Evolutionary conservation across 306 rosid species (phyloP).

Genomic region (Sindora glabra): DNA sequence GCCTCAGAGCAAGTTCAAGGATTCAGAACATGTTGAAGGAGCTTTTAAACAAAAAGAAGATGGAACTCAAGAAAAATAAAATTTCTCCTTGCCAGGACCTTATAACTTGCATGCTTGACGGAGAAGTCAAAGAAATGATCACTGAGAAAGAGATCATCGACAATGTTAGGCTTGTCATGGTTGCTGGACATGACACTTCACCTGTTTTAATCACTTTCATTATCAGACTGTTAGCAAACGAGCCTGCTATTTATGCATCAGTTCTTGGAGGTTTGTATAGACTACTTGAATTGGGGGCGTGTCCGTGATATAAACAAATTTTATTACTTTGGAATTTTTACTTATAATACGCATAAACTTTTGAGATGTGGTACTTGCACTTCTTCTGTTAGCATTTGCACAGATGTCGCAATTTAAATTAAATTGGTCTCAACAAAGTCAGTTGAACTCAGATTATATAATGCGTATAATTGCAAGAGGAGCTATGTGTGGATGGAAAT

Average conservation of each 20-base stretch:
- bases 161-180: constrained; percentile 51
- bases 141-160: constrained; percentile 61
- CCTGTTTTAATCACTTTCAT: constrained; percentile 57
- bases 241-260: constrained; percentile 41
- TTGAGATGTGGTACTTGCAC: too few species aligned
- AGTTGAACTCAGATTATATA: too few species aligned
- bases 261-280: constrained; percentile 47
- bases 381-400: too few species aligned
- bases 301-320: too few species aligned
- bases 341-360: too few species aligned
- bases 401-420: too few species aligned
- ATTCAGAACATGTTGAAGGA: constrained; percentile 39
- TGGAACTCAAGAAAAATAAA: constrained; percentile 20
- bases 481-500: too few species aligned
- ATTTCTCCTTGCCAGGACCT: constrained; percentile 49
- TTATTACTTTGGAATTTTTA: too few species aligned
- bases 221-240: constrained; percentile 36
- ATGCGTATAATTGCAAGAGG: too few species aligned
- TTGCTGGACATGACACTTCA: constrained; percentile 72
- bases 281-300: neutral
- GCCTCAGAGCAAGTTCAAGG: constrained; percentile 49
- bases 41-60: constrained; percentile 35
- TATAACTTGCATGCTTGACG: constrained; percentile 44
- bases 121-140: constrained; percentile 23
- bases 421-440: too few species aligned